Evolutionary conservation across 352 stramenopile species (phyloP).

Genomic region (Pythium brachiatum): DNA sequence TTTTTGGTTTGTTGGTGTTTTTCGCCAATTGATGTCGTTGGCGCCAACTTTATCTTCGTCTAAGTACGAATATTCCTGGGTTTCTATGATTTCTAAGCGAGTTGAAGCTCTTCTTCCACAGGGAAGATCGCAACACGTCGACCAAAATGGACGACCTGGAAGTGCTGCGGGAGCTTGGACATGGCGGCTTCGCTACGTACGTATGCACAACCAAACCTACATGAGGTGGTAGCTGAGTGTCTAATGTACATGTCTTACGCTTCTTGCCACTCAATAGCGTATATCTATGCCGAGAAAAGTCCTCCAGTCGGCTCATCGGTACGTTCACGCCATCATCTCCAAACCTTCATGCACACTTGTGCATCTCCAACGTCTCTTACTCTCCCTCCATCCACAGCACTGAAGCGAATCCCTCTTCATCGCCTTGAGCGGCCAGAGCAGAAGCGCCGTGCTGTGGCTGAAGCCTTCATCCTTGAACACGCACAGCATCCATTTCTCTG

Average conservation of each 20-base stretch:
- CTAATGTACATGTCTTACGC: not conserved
- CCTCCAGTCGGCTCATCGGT: constrained; percentile 34
- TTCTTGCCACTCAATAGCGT: constrained; percentile 30
- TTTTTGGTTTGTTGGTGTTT: constrained; percentile 8
- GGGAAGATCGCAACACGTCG: constrained; percentile 3
- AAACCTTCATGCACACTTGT: constrained; percentile 11
- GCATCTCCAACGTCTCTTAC: no score
- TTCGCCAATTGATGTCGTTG: constrained; percentile 3
- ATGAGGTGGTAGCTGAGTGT: not conserved
- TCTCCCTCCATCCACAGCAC: constrained; percentile 26
- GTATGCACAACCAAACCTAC: not conserved
- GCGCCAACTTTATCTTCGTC: constrained; percentile 9
- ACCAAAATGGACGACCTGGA: constrained; percentile 45
- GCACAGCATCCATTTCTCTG: constrained; percentile 43
- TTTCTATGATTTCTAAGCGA: constrained; percentile 10
- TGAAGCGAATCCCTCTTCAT: constrained; percentile 54
- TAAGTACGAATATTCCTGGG: constrained; percentile 9
- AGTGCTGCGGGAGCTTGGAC: constrained; percentile 47
- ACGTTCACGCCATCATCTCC: not conserved
- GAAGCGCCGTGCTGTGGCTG: constrained; percentile 36
- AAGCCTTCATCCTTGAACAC: constrained; percentile 45
- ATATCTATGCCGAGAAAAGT: constrained; percentile 39
- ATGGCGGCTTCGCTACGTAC: constrained; percentile 65
- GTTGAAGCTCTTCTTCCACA: constrained; percentile 9
- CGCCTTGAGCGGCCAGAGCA: constrained; percentile 39